These are phyloP conservation scores for Aspergillus cristatus DNA, from an alignment of 495 filamentous ascomycete species.

Conservation along the genomic window DNA sequence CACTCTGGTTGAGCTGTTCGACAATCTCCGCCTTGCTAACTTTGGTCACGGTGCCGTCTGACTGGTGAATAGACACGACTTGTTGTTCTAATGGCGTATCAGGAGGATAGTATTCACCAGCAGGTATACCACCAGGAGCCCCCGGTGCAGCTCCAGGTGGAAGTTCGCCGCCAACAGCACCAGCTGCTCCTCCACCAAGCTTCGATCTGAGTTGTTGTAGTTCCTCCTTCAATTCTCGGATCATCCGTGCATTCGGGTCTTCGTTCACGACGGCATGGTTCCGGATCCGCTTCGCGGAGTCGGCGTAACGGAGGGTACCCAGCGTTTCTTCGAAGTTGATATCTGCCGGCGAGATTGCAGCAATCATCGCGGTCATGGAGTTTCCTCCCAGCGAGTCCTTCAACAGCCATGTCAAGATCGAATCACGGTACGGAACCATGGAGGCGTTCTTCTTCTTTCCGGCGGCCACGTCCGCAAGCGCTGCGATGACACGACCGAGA, in stretches of 20 bases:
- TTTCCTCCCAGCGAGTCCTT: constrained; percentile 98
- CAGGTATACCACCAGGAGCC: constrained; percentile 31
- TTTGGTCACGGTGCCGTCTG: constrained; percentile 82
- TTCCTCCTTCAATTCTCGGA: constrained; percentile 94
- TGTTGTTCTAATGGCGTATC: constrained; percentile 91
- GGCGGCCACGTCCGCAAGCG: constrained; percentile 80
- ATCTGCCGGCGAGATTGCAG: constrained; percentile 94
- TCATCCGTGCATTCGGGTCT: constrained; percentile 98
- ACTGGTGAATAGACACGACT: constrained; percentile 84
- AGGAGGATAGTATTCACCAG: constrained; percentile 78
- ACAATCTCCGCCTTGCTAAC: constrained; percentile 98
- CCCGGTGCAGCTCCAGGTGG: constrained; percentile 29
- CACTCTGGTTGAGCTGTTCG: constrained; percentile 88
- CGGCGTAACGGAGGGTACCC: constrained; percentile 90
- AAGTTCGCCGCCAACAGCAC: constrained; percentile 13
- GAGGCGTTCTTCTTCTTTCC: constrained; percentile 77
- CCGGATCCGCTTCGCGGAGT: constrained; percentile 98
- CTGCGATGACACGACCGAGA: constrained; percentile 95
- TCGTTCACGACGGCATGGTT: constrained; percentile 99
- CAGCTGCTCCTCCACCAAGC: constrained; percentile 66
- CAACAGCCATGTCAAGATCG: constrained; percentile 89
- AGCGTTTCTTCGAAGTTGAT: constrained; percentile 99
- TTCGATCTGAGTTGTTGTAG: constrained; percentile 79
- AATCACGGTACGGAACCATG: constrained; percentile 96
- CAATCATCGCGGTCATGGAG: constrained; percentile 99